phyloP scores from a whole-genome alignment of 768 basidiomycete species.

The Gautieria morchelliformis region DNA sequence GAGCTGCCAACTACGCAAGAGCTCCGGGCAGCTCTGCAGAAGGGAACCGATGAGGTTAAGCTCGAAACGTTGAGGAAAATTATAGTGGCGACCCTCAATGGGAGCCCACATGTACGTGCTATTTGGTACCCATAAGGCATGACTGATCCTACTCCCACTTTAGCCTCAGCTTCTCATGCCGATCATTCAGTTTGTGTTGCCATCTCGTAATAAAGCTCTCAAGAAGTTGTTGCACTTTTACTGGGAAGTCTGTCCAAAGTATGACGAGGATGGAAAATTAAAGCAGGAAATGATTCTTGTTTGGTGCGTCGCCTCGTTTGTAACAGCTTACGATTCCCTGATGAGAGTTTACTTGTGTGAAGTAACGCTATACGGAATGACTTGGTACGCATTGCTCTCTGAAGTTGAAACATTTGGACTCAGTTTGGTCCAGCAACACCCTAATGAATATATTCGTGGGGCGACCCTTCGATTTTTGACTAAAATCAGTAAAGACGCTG shows the following conservation, averaged over 20 bases:
- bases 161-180: constrained; percentile 95
- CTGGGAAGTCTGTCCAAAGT: constrained; percentile 97
- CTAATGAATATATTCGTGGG: constrained; percentile 98
- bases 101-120: constrained; percentile 71
- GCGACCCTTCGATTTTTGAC: constrained; percentile 94
- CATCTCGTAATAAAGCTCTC: constrained; percentile 87
- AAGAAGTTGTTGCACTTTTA: constrained; percentile 96
- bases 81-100: constrained; percentile 89
- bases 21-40: constrained; percentile 75
- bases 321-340: neutral
- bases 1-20: constrained; percentile 78
- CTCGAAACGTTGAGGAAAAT: constrained; percentile 92
- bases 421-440: constrained; percentile 69
- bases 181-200: constrained; percentile 96
- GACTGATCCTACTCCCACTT: neutral
- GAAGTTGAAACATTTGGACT: neutral
- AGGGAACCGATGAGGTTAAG: constrained; percentile 95
- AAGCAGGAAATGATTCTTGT: constrained; percentile 99
- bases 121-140: neutral
- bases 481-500: constrained; percentile 87
- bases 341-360: constrained; percentile 2
- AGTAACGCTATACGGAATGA: constrained; percentile 98
- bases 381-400: constrained; percentile 46
- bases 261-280: constrained; percentile 92
- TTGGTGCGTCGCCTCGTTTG: constrained; percentile 50